These are phyloP conservation scores for Fusarium nurragi DNA, from an alignment of 2,329 filamentous ascomycete species.

Conservation along the genomic window DNA sequence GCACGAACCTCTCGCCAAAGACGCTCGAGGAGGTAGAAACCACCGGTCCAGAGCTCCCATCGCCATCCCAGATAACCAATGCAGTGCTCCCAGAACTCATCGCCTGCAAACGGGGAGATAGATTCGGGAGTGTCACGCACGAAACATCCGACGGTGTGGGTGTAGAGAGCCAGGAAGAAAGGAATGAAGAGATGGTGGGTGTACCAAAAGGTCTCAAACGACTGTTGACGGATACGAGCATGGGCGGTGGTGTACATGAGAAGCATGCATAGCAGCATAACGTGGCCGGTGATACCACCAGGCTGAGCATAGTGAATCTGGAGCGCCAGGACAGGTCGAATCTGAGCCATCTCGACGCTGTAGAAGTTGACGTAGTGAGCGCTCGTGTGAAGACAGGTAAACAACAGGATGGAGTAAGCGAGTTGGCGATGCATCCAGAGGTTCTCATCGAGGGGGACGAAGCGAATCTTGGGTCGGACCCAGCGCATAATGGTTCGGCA, in stretches of 20 bases:
- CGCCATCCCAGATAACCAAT: slow-evolving; percentile 96
- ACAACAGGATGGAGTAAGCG: slow-evolving; percentile 88
- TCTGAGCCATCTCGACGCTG: slow-evolving; percentile 87
- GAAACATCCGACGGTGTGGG: slow-evolving; percentile 95
- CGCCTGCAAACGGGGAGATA: slow-evolving; percentile 85
- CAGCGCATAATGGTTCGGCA: slow-evolving; percentile 89
- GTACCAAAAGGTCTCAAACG: slow-evolving; percentile 99
- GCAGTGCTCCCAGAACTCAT: slow-evolving; percentile 88
- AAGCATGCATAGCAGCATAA: slow-evolving; percentile 99
- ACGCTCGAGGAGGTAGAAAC: slow-evolving; percentile 85
- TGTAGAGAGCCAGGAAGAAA: slow-evolving; percentile 92
- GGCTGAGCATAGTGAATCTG: slow-evolving; percentile 92
- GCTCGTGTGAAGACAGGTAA: slow-evolving; percentile 77
- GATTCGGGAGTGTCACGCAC: slow-evolving; percentile 80
- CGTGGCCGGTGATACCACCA: slow-evolving; percentile 92
- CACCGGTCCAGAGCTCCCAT: slow-evolving; percentile 91
- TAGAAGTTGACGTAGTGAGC: slow-evolving; percentile 98
- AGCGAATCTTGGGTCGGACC: slow-evolving; percentile 86
- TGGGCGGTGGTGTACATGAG: slow-evolving; percentile 98
- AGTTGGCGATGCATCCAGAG: slow-evolving; percentile 97
- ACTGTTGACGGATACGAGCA: slow-evolving; percentile 92
- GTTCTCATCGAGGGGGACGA: slow-evolving; percentile 93
- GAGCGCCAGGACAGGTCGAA: slow-evolving; percentile 81
- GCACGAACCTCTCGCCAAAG: slow-evolving; percentile 91
- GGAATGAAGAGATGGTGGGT: slow-evolving; percentile 98